These are phyloP conservation scores for Asterochloris sp. DNA, from an alignment of 139 green algal species.

Conservation along the genomic window DNA sequence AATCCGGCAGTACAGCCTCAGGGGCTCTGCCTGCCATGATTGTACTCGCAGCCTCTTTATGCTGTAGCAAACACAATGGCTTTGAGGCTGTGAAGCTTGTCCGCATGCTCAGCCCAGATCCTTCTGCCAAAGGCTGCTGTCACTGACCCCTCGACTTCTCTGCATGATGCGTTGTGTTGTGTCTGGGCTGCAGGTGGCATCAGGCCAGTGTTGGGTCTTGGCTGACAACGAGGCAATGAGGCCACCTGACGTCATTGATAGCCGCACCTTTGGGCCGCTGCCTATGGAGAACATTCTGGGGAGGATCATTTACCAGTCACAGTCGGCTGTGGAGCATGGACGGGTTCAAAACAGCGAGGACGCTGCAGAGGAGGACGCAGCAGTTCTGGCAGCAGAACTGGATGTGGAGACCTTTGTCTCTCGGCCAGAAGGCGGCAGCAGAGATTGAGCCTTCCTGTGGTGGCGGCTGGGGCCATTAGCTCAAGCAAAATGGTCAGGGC, in stretches of 20 bases:
- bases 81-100: no score
- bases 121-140: no score
- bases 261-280: constrained; percentile 58
- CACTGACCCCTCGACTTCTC: no score
- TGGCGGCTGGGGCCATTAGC: no score
- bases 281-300: constrained; percentile 46
- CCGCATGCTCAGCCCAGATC: no score
- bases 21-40: no score
- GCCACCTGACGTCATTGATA: constrained; percentile 53
- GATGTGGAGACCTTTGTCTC: constrained; percentile 31
- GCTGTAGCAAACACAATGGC: no score
- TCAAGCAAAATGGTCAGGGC: no score
- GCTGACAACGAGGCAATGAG: constrained; percentile 69
- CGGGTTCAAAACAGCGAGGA: constrained; percentile 42
- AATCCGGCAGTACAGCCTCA: no score
- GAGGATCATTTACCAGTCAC: constrained; percentile 25
- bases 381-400: constrained; percentile 50
- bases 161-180: not conserved
- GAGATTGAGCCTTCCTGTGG: not conserved
- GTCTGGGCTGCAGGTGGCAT: constrained; percentile 28
- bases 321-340: constrained; percentile 20
- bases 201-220: constrained; percentile 77
- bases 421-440: constrained; percentile 5
- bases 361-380: constrained; percentile 32
- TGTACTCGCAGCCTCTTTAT: no score